Base-by-base conservation (phyloP, 495 filamentous ascomycete species). In the Penicillium soppii region DNA sequence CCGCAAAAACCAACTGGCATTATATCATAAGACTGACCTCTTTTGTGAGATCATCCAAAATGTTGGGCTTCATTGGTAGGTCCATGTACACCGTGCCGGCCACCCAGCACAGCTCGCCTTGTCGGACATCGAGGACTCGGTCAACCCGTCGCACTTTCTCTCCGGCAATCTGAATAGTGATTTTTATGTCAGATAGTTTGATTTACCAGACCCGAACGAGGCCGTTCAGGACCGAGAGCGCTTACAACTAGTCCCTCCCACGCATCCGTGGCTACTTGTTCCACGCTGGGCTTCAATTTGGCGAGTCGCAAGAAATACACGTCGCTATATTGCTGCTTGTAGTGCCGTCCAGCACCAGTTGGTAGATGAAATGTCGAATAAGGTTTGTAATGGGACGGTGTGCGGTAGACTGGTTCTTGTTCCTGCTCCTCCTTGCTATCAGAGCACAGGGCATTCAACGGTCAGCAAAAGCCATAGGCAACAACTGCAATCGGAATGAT, bases 81-180 rank as follows among this genome's bases (percentile, higher is more conserved):
- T 97, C 92, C 86, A 97, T 95, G 54, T 94, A 99, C 23, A 96
- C 82, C 0, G 95, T 99, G 7, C 95, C 95, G 0, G 82, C 77
- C 39, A 99, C 87, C 92, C 92, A 99, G 69, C 95, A 97, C 21
- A 97, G 72, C 69, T 97, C 85, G 44, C 94, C 94, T 67, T 97
- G 95, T 59, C 94, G 82, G 12, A 99, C 95, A 74, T 97, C 92
- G 8, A 99, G 78, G 29, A 97, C 95, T 54, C 92, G 74, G 16
- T 97, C 87, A 5, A 91, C 90, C 45, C 77, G 81, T 43, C 74
- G 77, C 10, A 89, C 90, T 47, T 67, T 75, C 65, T 97, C 92
- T 29, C 83, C 87, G 5, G 82, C 89, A 59, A 97, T 85, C 72
- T 91, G 54, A 17, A 53, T 12, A 21, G 19, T 8, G 7, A n/a